Percentiles rank a stretch among this genome's conserved stretches.
phyloP scores from a whole-genome alignment of 1,284 basidiomycete genomes.

The Farysia itapuensis region DNA sequence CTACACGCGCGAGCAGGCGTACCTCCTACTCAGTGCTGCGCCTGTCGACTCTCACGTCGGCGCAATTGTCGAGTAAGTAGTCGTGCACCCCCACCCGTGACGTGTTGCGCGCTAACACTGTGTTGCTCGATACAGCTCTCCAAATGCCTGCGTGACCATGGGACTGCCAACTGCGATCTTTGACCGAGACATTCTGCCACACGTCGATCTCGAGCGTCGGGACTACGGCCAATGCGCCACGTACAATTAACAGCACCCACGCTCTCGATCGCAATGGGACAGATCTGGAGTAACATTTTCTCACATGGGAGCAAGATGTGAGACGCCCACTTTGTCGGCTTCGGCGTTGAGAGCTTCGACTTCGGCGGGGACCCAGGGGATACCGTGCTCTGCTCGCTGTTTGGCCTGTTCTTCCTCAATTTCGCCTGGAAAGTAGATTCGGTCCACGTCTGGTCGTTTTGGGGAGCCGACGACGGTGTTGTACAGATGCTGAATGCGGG shows the following conservation, averaged over 20 bases:
- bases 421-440: slow-evolving; percentile 8
- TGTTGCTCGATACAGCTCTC: slow-evolving; percentile 61
- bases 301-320: not conserved
- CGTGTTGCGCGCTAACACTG: not conserved
- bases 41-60: slow-evolving; percentile 76
- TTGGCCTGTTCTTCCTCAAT: slow-evolving; percentile 1
- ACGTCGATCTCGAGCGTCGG: slow-evolving; percentile 50
- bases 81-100: not conserved
- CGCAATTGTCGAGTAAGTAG: slow-evolving; percentile 67
- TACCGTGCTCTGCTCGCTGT: slow-evolving; percentile 1
- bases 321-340: slow-evolving; percentile 2
- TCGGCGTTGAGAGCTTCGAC: slow-evolving; percentile 1
- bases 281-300: too few species aligned
- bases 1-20: slow-evolving; percentile 66
- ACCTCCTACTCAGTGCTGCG: slow-evolving; percentile 73
- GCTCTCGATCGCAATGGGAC: too few species aligned
- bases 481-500: slow-evolving; percentile 2
- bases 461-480: slow-evolving; percentile 1
- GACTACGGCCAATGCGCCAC: slow-evolving; percentile 2
- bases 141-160: slow-evolving; percentile 75
- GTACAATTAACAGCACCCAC: too few species aligned
- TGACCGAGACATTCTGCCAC: slow-evolving; percentile 72
- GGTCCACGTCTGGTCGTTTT: slow-evolving; percentile 1
- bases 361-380: slow-evolving; percentile 1
- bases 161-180: slow-evolving; percentile 73